A percentile compares a stretch with the other conserved stretches of the same genome.
These are phyloP conservation scores for Xylariaceae sp. DNA, from an alignment of 2,329 filamentous ascomycete genomes.

Conservation along the genomic window DNA sequence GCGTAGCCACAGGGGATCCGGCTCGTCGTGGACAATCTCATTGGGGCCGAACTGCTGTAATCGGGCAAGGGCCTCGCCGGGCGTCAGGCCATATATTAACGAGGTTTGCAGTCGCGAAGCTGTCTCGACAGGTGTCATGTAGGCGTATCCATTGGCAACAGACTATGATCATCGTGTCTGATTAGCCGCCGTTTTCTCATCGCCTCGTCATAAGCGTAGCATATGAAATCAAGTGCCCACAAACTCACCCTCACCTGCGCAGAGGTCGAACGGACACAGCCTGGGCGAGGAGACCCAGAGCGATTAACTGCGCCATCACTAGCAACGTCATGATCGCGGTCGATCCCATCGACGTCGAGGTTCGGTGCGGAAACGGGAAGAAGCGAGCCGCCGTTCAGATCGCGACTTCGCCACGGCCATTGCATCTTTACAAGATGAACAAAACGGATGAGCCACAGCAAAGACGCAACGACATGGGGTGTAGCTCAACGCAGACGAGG, in stretches of 20 bases:
- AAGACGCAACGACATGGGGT: constrained; percentile 22
- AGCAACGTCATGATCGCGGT: constrained; percentile 26
- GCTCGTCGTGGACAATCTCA: constrained; percentile 88
- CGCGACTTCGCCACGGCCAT: constrained; percentile 35
- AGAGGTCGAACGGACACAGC: constrained; percentile 46
- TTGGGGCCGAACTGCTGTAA: constrained; percentile 81
- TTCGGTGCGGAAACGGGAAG: constrained; percentile 33
- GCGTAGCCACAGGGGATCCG: constrained; percentile 89
- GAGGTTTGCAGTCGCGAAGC: constrained; percentile 75
- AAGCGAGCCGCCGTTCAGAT: constrained; percentile 32
- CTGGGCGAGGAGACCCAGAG: constrained; percentile 31
- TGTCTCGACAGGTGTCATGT: constrained; percentile 71
- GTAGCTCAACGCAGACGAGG: constrained; percentile 10
- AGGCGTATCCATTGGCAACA: constrained; percentile 55
- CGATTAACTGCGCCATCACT: constrained; percentile 28
- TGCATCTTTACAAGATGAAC: constrained; percentile 30
- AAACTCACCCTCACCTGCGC: constrained; percentile 49
- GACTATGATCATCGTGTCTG: constrained; percentile 33
- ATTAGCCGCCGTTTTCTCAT: constrained; percentile 1
- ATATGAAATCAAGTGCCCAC: not conserved
- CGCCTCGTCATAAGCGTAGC: not conserved
- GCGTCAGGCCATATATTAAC: constrained; percentile 72
- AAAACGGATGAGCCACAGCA: constrained; percentile 19
- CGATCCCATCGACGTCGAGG: constrained; percentile 30
- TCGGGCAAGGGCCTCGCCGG: constrained; percentile 73